Percentiles rank a stretch among this genome's conserved stretches.
These are phyloP conservation scores for Inga oerstediana DNA, from an alignment of 306 rosid genomes.

Conservation along the genomic window DNA sequence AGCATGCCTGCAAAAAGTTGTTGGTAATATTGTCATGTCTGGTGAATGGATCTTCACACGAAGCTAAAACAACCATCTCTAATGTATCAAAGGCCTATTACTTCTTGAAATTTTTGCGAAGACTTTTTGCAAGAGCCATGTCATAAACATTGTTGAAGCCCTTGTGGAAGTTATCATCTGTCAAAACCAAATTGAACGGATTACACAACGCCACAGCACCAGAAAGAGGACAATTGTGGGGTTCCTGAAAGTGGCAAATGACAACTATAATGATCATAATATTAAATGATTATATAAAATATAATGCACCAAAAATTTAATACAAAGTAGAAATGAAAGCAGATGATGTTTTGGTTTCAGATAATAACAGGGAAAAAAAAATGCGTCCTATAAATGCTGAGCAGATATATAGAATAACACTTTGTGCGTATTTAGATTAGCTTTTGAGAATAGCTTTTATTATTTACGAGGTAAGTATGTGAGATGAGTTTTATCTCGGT, in stretches of 20 bases:
- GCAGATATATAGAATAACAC: background rate
- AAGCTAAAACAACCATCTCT: conserved; percentile 41
- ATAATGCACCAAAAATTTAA: conserved; percentile 10
- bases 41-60: conserved; percentile 37
- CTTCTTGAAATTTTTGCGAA: conserved; percentile 73
- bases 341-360: background rate
- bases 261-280: conserved; percentile 24
- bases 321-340: background rate
- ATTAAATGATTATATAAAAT: conserved; percentile 18
- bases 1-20: conserved; percentile 61
- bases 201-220: conserved; percentile 95
- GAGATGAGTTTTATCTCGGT: no score
- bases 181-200: conserved; percentile 85
- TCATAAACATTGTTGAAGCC: conserved; percentile 85
- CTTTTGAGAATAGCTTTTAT: no score
- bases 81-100: conserved; percentile 42
- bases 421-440: no score
- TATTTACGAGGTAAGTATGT: no score
- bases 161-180: conserved; percentile 85
- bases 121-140: conserved; percentile 68
- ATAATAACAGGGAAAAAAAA: background rate
- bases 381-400: background rate
- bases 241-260: conserved; percentile 62
- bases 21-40: background rate
- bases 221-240: conserved; percentile 64